These are phyloP conservation scores for Jamesozyma hellenica DNA, from an alignment of 805 yeast species.

Conservation along the genomic window DNA sequence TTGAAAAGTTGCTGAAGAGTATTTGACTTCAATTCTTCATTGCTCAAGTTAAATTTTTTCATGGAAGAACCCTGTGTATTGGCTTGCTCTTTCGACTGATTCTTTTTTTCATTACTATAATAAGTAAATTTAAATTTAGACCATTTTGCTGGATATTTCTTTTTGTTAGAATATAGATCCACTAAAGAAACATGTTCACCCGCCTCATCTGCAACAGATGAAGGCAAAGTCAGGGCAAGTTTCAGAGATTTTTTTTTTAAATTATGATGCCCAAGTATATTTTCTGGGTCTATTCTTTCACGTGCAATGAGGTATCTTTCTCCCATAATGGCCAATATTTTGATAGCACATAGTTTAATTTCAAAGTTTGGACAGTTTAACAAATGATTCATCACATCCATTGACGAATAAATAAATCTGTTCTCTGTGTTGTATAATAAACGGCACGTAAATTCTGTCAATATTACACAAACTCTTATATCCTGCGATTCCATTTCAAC, in stretches of 20 bases:
- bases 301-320: constrained; percentile 43
- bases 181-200: constrained; percentile 36
- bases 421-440: constrained; percentile 62
- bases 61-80: constrained; percentile 21
- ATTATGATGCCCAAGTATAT: constrained; percentile 18
- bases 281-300: constrained; percentile 22
- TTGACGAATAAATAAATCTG: constrained; percentile 56
- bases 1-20: constrained; percentile 56
- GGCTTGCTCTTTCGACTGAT: constrained; percentile 16
- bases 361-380: constrained; percentile 50
- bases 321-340: constrained; percentile 48
- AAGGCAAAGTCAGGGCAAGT: constrained; percentile 48
- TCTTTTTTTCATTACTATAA: constrained; percentile 23
- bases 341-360: constrained; percentile 51
- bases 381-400: constrained; percentile 48
- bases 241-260: constrained; percentile 40
- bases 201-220: constrained; percentile 32
- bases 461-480: constrained; percentile 36
- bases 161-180: constrained; percentile 37
- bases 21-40: constrained; percentile 45
- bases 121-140: constrained; percentile 44
- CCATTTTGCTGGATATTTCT: constrained; percentile 48
- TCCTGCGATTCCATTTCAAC: constrained; percentile 38
- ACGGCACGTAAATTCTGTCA: constrained; percentile 51
- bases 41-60: constrained; percentile 40